Evolutionary conservation across 2,329 filamentous ascomycete genomes (phyloP).

Genomic region (Colletotrichum sublineola): DNA sequence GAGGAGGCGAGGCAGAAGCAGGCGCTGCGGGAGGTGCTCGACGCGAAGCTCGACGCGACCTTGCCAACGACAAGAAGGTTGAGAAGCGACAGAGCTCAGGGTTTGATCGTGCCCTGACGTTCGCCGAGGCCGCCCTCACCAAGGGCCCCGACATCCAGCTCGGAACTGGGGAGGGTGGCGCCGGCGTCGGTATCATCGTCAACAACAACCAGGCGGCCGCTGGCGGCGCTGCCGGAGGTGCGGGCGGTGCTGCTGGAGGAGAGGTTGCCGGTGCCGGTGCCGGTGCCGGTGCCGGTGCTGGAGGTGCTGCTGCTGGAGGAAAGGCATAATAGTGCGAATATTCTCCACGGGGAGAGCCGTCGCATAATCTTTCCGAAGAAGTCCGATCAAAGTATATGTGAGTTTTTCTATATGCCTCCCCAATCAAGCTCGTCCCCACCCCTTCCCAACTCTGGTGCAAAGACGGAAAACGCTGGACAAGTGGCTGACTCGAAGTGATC

Average conservation of each 20-base stretch:
- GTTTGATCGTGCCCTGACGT: constrained; percentile 57
- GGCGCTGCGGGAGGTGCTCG: constrained; percentile 22
- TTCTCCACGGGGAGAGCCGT: constrained; percentile 5
- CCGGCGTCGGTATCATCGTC: constrained; percentile 57
- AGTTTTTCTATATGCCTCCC: background rate
- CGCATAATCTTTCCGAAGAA: constrained; percentile 24
- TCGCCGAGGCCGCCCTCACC: constrained; percentile 55
- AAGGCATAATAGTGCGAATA: background rate
- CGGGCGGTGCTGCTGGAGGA: constrained; percentile 44
- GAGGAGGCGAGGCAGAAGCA: constrained; percentile 47
- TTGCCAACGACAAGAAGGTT: constrained; percentile 1
- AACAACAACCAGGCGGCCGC: constrained; percentile 49
- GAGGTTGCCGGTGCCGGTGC: too few species aligned
- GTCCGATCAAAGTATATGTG: constrained; percentile 35
- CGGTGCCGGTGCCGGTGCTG: constrained; percentile 41
- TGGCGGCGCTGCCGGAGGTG: constrained; percentile 46
- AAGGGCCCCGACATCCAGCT: constrained; percentile 57
- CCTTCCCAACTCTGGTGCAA: too few species aligned
- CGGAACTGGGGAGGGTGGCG: constrained; percentile 54
- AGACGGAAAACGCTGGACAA: background rate
- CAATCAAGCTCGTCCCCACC: background rate
- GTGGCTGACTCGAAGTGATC: constrained; percentile 7
- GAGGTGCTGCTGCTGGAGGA: background rate
- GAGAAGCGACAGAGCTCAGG: constrained; percentile 55
- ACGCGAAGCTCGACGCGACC: constrained; percentile 8